A percentile compares a stretch with the other conserved stretches of the same genome.
These are phyloP conservation scores for Trichocladium uniseriatum DNA, from an alignment of 495 filamentous ascomycete species.

Conservation along the genomic window DNA sequence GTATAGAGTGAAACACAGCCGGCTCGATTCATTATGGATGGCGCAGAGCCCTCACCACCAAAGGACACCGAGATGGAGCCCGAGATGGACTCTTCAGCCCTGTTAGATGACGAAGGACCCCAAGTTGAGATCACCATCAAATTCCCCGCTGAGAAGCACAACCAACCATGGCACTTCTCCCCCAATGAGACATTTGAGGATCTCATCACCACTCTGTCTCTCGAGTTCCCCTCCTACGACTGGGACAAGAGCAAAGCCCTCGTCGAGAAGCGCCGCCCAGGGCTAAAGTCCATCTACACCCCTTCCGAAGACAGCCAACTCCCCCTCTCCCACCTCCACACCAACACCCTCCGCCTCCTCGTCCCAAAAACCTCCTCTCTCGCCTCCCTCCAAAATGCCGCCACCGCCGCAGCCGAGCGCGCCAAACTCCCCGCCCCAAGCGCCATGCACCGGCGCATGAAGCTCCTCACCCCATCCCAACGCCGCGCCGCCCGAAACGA, in stretches of 20 bases:
- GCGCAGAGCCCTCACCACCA: background rate
- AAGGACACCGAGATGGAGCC: background rate
- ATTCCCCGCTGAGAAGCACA: conserved; percentile 21
- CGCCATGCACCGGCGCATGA: too few species aligned
- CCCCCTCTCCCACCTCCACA: conserved; percentile 41
- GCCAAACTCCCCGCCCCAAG: too few species aligned
- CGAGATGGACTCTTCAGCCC: background rate
- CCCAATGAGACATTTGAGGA: conserved; percentile 10
- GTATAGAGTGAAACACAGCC: background rate
- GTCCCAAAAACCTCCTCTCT: conserved; percentile 49
- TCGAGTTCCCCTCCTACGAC: conserved; percentile 22
- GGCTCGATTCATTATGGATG: background rate
- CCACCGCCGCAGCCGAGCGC: conserved; percentile 23
- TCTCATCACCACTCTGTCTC: conserved; percentile 10
- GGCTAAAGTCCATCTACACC: conserved; percentile 17
- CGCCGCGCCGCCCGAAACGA: conserved; percentile 36
- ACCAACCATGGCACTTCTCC: conserved; percentile 15
- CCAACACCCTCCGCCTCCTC: conserved; percentile 54
- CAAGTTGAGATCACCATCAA: conserved; percentile 20
- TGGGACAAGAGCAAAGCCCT: conserved; percentile 27
- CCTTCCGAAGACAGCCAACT: conserved; percentile 25
- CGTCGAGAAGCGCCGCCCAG: conserved; percentile 12
- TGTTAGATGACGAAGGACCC: background rate
- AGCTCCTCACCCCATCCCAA: conserved; percentile 21
- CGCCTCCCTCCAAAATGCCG: conserved; percentile 34